These are phyloP conservation scores for Ceratorhiza oryzae-sativae DNA, from an alignment of 1,284 basidiomycete genomes.

Conservation along the genomic window DNA sequence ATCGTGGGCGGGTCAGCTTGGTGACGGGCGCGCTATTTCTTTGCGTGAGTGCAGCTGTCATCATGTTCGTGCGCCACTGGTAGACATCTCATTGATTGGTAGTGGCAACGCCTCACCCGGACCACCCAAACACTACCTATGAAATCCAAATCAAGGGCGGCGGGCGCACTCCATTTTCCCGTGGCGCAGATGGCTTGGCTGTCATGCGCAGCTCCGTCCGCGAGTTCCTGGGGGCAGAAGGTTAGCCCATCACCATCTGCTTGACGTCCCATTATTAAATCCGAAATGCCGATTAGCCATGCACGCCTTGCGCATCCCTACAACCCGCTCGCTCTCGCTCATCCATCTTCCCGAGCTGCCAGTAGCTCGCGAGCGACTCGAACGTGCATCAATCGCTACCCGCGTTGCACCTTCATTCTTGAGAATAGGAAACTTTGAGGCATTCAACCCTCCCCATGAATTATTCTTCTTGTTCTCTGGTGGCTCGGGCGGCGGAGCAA, in stretches of 20 bases:
- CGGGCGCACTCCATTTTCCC: constrained; percentile 92
- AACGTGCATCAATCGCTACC: constrained; percentile 81
- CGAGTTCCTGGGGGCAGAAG: constrained; percentile 89
- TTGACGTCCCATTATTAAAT: not conserved
- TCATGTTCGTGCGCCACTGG: not conserved
- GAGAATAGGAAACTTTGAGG: constrained; percentile 91
- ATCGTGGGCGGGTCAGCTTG: constrained; percentile 93
- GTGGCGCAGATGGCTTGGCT: constrained; percentile 90
- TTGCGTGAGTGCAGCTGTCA: constrained; percentile 62
- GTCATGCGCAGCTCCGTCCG: constrained; percentile 91
- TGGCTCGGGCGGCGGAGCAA: constrained; percentile 65
- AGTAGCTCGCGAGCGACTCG: constrained; percentile 81
- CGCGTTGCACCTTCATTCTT: constrained; percentile 91
- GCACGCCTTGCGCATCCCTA: constrained; percentile 85
- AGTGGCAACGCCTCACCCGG: constrained; percentile 80
- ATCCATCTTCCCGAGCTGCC: constrained; percentile 76
- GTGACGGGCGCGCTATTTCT: constrained; percentile 92
- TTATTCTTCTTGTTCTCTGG: constrained; percentile 78
- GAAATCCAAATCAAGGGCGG: constrained; percentile 96
- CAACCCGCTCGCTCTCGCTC: constrained; percentile 86
- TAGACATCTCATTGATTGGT: constrained; percentile 19
- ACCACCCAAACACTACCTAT: constrained; percentile 62
- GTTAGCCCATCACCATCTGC: constrained; percentile 52
- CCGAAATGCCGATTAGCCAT: constrained; percentile 66
- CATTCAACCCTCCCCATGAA: constrained; percentile 74